Percentiles rank a stretch among this genome's conserved stretches.
These are phyloP conservation scores for Dicorynia guianensis DNA, from an alignment of 306 rosid genomes.

Conservation along the genomic window DNA sequence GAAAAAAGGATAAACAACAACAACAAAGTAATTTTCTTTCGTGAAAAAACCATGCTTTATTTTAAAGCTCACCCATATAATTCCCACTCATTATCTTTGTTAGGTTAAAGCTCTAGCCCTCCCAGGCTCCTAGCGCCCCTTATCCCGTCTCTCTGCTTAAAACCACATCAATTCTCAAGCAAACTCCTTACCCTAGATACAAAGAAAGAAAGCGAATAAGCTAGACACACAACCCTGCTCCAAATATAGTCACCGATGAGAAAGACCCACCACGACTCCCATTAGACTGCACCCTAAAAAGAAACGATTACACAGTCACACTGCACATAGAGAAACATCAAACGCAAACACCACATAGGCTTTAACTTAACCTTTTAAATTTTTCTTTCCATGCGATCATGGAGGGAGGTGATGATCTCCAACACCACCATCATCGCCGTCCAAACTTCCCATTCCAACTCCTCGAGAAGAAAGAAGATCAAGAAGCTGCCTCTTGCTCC, in stretches of 20 bases:
- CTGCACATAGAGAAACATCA: background rate
- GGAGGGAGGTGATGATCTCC: slow-evolving; percentile 74
- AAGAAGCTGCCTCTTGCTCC: slow-evolving; percentile 60
- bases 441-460: slow-evolving; percentile 80
- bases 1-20: slow-evolving; percentile 46
- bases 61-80: slow-evolving; percentile 76
- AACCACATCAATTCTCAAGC: slow-evolving; percentile 38
- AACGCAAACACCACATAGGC: background rate
- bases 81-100: slow-evolving; percentile 88
- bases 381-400: slow-evolving; percentile 66
- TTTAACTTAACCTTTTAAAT: background rate
- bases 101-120: slow-evolving; percentile 66
- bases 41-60: slow-evolving; percentile 46
- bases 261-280: slow-evolving; percentile 34
- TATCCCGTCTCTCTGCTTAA: slow-evolving; percentile 28
- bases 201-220: slow-evolving; percentile 23
- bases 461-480: slow-evolving; percentile 79
- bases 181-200: slow-evolving; percentile 30
- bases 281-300: slow-evolving; percentile 31
- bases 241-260: slow-evolving; percentile 17
- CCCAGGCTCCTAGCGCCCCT: slow-evolving; percentile 37
- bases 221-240: slow-evolving; percentile 11
- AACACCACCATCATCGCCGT: slow-evolving; percentile 63
- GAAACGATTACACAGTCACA: background rate
- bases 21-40: slow-evolving; percentile 51